phyloP scores from a whole-genome alignment of 495 filamentous ascomycete species.

The Aspergillus olivimuriae region DNA sequence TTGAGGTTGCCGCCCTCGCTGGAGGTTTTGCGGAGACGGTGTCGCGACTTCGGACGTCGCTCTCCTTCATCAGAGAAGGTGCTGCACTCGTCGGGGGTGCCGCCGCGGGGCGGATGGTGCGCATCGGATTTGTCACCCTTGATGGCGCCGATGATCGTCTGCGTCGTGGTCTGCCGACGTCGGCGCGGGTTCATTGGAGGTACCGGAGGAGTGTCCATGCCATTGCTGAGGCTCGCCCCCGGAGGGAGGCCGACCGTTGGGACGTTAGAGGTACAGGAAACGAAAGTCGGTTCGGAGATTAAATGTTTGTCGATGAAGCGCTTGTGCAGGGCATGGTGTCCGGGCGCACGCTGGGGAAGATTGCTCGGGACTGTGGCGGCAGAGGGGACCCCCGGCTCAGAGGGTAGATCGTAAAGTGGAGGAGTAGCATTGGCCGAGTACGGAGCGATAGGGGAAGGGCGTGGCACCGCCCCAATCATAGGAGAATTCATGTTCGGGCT shows the following conservation, averaged over 20 bases:
- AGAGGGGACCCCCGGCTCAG: constrained; percentile 22
- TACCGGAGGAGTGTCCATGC: constrained; percentile 46
- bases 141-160: constrained; percentile 47
- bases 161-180: constrained; percentile 49
- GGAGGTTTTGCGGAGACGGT: constrained; percentile 48
- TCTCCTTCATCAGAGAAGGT: constrained; percentile 47
- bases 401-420: constrained; percentile 36
- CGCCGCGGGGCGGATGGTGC: constrained; percentile 12
- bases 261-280: constrained; percentile 71
- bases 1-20: constrained; percentile 42
- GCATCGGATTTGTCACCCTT: constrained; percentile 34
- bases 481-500: constrained; percentile 27
- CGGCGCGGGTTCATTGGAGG: constrained; percentile 68
- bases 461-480: constrained; percentile 43
- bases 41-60: constrained; percentile 35
- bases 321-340: constrained; percentile 42
- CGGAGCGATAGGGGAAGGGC: constrained; percentile 47
- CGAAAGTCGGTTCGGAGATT: constrained; percentile 78
- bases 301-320: constrained; percentile 63
- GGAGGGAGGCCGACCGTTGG: constrained; percentile 57
- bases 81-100: constrained; percentile 37
- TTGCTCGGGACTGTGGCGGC: constrained; percentile 14
- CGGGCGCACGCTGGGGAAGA: constrained; percentile 25
- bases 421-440: constrained; percentile 54
- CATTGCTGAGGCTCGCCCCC: constrained; percentile 37